These are phyloP conservation scores for Aspergillus conjunctus DNA, from an alignment of 495 filamentous ascomycete genomes.

Conservation along the genomic window DNA sequence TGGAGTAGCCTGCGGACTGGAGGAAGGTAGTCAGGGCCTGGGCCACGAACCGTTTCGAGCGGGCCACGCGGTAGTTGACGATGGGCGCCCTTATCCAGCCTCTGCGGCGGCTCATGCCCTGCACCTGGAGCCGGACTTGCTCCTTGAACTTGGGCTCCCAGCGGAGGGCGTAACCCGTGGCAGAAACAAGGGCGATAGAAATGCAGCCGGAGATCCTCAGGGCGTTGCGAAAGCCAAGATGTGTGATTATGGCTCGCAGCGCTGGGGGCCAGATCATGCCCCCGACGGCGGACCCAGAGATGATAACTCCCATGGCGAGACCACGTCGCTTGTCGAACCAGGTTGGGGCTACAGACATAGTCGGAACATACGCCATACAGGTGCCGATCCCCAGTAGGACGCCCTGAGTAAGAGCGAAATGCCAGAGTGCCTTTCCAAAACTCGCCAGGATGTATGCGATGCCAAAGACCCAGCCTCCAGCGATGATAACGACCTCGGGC, in stretches of 20 bases:
- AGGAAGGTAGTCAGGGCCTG: constrained; percentile 44
- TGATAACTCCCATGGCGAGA: constrained; percentile 55
- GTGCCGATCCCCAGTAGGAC: constrained; percentile 53
- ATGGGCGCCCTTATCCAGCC: constrained; percentile 36
- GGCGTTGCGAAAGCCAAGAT: constrained; percentile 56
- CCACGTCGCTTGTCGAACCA: constrained; percentile 59
- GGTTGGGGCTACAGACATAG: constrained; percentile 54
- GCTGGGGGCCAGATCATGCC: constrained; percentile 52
- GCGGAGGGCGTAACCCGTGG: constrained; percentile 45
- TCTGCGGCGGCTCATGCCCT: constrained; percentile 23
- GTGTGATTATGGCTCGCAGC: constrained; percentile 49
- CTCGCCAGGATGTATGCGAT: constrained; percentile 55
- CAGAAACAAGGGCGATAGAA: constrained; percentile 46
- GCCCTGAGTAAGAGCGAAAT: constrained; percentile 63
- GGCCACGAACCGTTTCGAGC: constrained; percentile 41
- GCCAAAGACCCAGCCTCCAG: constrained; percentile 40
- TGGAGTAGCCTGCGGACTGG: constrained; percentile 48
- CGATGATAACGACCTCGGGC: constrained; percentile 37
- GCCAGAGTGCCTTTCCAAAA: constrained; percentile 57
- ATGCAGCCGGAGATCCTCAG: constrained; percentile 51
- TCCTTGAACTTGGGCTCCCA: constrained; percentile 49
- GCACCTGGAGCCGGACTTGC: constrained; percentile 31
- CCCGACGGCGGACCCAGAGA: constrained; percentile 58
- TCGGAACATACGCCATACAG: constrained; percentile 54
- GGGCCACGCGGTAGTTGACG: constrained; percentile 41